Evolutionary conservation across 2,329 filamentous ascomycete genomes (phyloP), one percentile per base, ranked within the genome.

Genomic region (Samsoniella hepiali): DNA sequence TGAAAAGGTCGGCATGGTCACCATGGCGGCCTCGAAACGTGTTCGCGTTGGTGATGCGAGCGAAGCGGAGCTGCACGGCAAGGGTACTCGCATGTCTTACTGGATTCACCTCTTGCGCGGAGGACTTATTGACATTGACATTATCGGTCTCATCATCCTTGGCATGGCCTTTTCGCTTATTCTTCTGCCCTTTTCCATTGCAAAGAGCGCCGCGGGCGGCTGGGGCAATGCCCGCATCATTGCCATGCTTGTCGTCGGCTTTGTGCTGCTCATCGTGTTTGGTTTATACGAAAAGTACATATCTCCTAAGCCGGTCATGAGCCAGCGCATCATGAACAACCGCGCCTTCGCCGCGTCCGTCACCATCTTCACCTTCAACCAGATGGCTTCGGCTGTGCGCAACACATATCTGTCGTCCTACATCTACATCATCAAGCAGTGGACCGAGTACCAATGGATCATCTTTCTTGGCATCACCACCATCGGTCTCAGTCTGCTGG

Each of bases 121-220:
- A n/a, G 69, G 69, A 1, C 65, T 63, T n/a, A 67, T 70, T 47
- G 82, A 88, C 63, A 87, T 88, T 65, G 86, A 88, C 68, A 80
- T 82, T 17, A 65, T 82, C 54, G 85, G 85, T 9, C 34, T 34
- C 34, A 6, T 34, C 34, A 34, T 9, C 5, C 34, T 34, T 34
- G 34, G 34, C 34, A 9, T 34, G 34, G 34, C 34, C 34, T 34
- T 34, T 34, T 5, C 34, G 34, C 34, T 34, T 34, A 64, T 88
- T 34, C 73, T 90, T n/a, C 78, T 91, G 3, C 87, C 88, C 2
- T 83, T 91, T 69, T 87, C 81, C 1, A 76, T 91, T 1, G 68
- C 72, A 45, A 68, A 70, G 5, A 74, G 78, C 49, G 76, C 78
- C 59, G 76, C 78, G 59, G 66, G 76, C 31, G 68, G 69, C 3